These are phyloP conservation scores for Myxozyma kluyveri DNA, from an alignment of 805 yeast genomes.

Conservation along the genomic window DNA sequence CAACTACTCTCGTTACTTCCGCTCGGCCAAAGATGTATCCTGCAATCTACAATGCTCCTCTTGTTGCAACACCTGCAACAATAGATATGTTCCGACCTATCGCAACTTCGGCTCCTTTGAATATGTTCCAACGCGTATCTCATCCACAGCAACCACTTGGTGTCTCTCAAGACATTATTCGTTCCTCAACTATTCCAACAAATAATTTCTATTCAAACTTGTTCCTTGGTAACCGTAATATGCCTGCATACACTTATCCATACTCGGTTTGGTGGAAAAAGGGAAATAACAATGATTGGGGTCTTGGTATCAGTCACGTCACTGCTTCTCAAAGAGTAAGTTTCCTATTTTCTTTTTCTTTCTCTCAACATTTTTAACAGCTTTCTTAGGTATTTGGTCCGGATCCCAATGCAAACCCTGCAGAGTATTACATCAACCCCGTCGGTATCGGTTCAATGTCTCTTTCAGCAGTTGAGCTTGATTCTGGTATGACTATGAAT, in stretches of 20 bases:
- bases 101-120: slow-evolving; percentile 17
- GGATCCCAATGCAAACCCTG: slow-evolving; percentile 44
- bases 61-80: neutral
- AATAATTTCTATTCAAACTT: slow-evolving; percentile 74
- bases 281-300: slow-evolving; percentile 47
- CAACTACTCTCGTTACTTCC: neutral
- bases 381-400: slow-evolving; percentile 38
- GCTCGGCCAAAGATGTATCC: neutral
- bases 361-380: neutral
- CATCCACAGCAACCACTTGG: slow-evolving; percentile 26
- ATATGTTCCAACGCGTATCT: slow-evolving; percentile 4
- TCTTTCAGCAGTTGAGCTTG: slow-evolving; percentile 53
- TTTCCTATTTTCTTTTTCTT: neutral
- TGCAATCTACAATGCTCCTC: too few relatives aligned
- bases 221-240: slow-evolving; percentile 53
- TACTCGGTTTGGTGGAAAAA: slow-evolving; percentile 59
- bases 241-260: slow-evolving; percentile 63
- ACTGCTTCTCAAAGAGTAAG: slow-evolving; percentile 8
- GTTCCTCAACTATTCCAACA: slow-evolving; percentile 54
- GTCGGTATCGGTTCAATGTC: slow-evolving; percentile 53
- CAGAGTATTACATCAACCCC: slow-evolving; percentile 56
- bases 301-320: slow-evolving; percentile 59
- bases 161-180: slow-evolving; percentile 30
- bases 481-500: slow-evolving; percentile 36
- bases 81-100: slow-evolving; percentile 22